Conservation (phyloP, 1,284 basidiomycete genomes). For the Ceratobasidium sp. region DNA sequence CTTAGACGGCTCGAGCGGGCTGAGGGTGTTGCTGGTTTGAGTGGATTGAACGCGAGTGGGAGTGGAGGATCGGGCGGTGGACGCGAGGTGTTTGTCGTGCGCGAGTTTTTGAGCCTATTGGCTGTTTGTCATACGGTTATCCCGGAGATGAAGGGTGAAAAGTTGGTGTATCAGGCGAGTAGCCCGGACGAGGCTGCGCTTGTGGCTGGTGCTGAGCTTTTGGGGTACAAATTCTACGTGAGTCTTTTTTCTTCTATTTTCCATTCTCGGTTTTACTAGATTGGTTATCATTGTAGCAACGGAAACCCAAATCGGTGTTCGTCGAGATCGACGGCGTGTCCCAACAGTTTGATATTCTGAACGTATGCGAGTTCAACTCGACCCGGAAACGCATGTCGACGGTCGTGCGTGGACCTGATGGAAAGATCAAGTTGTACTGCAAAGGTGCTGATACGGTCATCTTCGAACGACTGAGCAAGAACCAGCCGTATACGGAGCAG, state of each 20-base stretch:
- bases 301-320: slow-evolving; percentile 96
- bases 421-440: slow-evolving; percentile 94
- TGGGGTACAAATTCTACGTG: slow-evolving; percentile 96
- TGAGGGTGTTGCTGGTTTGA: slow-evolving; percentile 52
- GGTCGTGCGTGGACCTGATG: slow-evolving; percentile 89
- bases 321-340: slow-evolving; percentile 82
- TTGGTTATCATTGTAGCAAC: slow-evolving; percentile 72
- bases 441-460: slow-evolving; percentile 99
- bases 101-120: slow-evolving; percentile 91
- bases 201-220: slow-evolving; percentile 89
- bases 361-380: slow-evolving; percentile 99
- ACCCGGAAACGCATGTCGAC: slow-evolving; percentile 99
- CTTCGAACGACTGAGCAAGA: slow-evolving; percentile 81
- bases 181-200: slow-evolving; percentile 94
- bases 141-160: slow-evolving; percentile 67
- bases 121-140: slow-evolving; percentile 98
- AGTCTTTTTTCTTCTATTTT: slow-evolving; percentile 54
- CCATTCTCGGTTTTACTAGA: slow-evolving; percentile 16
- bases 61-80: slow-evolving; percentile 58
- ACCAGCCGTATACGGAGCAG: slow-evolving; percentile 88
- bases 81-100: slow-evolving; percentile 69
- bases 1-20: slow-evolving; percentile 70
- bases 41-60: slow-evolving; percentile 44
- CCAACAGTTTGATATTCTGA: slow-evolving; percentile 92
- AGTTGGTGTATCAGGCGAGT: slow-evolving; percentile 96